These are phyloP conservation scores for Globisporangium ultimum DNA, from an alignment of 352 stramenopile genomes.

Conservation along the genomic window DNA sequence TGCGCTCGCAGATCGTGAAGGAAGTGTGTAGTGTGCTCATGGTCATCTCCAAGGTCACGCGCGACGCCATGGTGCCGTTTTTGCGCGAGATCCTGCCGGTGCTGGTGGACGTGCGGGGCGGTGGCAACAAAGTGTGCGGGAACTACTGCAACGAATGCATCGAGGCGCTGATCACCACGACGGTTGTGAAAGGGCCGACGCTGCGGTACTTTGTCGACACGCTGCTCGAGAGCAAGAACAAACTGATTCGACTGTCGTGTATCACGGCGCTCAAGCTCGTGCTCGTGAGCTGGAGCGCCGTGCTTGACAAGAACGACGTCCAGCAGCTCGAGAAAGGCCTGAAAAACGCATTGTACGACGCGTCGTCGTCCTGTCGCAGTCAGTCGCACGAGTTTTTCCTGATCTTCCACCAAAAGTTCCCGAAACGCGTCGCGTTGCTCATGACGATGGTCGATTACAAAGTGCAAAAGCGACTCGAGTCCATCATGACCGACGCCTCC, in stretches of 20 bases:
- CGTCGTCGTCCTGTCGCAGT: slow-evolving; percentile 65
- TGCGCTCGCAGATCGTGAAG: slow-evolving; percentile 86
- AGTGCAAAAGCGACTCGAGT: slow-evolving; percentile 75
- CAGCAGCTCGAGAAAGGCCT: slow-evolving; percentile 78
- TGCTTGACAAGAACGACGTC: slow-evolving; percentile 80
- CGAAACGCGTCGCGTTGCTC: slow-evolving; percentile 64
- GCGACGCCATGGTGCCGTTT: slow-evolving; percentile 76
- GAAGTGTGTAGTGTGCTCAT: slow-evolving; percentile 67
- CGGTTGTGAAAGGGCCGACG: slow-evolving; percentile 71
- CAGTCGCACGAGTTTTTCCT: slow-evolving; percentile 69
- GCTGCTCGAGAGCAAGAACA: slow-evolving; percentile 78
- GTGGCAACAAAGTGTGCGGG: slow-evolving; percentile 81
- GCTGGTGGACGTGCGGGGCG: slow-evolving; percentile 76
- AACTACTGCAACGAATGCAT: slow-evolving; percentile 79
- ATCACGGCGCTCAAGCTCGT: slow-evolving; percentile 55
- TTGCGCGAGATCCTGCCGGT: slow-evolving; percentile 66
- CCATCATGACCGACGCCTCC: slow-evolving; percentile 28
- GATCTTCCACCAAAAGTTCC: slow-evolving; percentile 73
- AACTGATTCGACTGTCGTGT: slow-evolving; percentile 73
- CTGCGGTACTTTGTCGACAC: slow-evolving; percentile 74
- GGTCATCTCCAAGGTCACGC: slow-evolving; percentile 57
- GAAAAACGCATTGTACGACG: slow-evolving; percentile 70
- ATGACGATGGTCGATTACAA: slow-evolving; percentile 78
- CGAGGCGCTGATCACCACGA: slow-evolving; percentile 57
- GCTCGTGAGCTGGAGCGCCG: slow-evolving; percentile 57